Percentiles rank a stretch among this genome's conserved stretches.
Conservation (phyloP, 1,284 basidiomycete genomes). For the Ceratobasidium sp. region DNA sequence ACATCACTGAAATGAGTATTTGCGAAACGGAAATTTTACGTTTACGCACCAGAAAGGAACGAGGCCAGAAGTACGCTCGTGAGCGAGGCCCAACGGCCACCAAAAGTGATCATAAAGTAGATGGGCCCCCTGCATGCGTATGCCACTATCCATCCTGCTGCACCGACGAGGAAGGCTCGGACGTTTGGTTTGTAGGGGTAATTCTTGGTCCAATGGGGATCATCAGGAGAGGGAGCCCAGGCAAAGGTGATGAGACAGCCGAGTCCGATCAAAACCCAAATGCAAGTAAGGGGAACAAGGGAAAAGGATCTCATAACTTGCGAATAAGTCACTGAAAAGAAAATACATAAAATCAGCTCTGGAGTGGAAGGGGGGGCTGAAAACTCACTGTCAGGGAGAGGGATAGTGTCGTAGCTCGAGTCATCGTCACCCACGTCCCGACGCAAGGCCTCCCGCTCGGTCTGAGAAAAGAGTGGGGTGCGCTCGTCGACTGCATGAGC, state of each 20-base stretch:
- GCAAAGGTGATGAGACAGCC: constrained; percentile 22
- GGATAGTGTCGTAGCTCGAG: constrained; percentile 20
- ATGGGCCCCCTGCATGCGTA: constrained; percentile 45
- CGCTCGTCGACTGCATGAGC: constrained; percentile 10
- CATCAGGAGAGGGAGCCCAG: constrained; percentile 15
- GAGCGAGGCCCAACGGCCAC: constrained; percentile 52
- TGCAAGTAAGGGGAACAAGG: constrained; percentile 18
- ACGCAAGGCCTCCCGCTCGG: constrained; percentile 7
- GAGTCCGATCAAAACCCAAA: constrained; percentile 15
- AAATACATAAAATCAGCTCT: not conserved
- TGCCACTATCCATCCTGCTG: constrained; percentile 44
- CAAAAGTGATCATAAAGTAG: constrained; percentile 53
- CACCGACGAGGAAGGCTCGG: constrained; percentile 43
- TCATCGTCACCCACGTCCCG: constrained; percentile 19
- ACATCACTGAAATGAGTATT: constrained; percentile 1
- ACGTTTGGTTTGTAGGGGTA: constrained; percentile 39
- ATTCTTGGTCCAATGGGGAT: constrained; percentile 9
- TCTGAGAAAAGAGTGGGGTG: constrained; percentile 13
- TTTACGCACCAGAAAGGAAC: constrained; percentile 56
- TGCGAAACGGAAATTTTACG: constrained; percentile 20
- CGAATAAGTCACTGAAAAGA: constrained; percentile 21
- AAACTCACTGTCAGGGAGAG: constrained; percentile 32
- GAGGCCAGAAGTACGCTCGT: constrained; percentile 62
- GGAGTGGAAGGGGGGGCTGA: no score
- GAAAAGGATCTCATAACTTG: constrained; percentile 37